A percentile compares a stretch with the other conserved stretches of the same genome.
phyloP scores from a whole-genome alignment of 257 asterid genomes.

The Solanum sejunctum region DNA sequence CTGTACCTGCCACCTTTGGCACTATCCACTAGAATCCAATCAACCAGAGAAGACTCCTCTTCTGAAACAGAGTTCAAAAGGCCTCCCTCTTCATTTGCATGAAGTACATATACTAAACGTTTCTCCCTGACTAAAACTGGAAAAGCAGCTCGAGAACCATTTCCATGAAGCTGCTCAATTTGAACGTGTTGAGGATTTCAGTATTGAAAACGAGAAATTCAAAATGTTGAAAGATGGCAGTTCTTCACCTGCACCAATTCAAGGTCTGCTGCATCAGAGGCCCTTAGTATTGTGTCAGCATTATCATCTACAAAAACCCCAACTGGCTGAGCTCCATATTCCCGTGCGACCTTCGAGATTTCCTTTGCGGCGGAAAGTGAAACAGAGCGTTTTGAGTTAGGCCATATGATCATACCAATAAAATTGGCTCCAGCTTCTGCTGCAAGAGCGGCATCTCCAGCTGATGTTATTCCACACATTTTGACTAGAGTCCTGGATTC shows the following conservation, averaged over 20 bases:
- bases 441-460: conserved; percentile 88
- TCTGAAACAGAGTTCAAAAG: conserved; percentile 66
- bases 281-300: conserved; percentile 60
- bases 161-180: conserved; percentile 75
- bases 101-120: conserved; percentile 71
- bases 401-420: conserved; percentile 94
- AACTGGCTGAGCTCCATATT: conserved; percentile 77
- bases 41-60: conserved; percentile 65
- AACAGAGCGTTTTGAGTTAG: conserved; percentile 80
- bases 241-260: conserved; percentile 76
- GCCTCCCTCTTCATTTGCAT: conserved; percentile 59
- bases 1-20: conserved; percentile 89
- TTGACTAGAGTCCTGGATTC: conserved; percentile 54
- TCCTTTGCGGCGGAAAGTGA: conserved; percentile 73
- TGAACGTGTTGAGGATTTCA: background rate
- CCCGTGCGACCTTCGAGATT: conserved; percentile 61
- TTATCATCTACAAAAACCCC: conserved; percentile 94
- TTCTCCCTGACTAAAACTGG: conserved; percentile 35
- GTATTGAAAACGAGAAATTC: conserved; percentile 2
- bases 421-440: conserved; percentile 93
- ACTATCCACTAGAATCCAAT: conserved; percentile 94
- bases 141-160: conserved; percentile 71
- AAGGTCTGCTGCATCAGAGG: conserved; percentile 58
- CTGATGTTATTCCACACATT: conserved; percentile 92
- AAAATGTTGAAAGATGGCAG: background rate